Evolutionary conservation across 805 yeast genomes (phyloP).

Genomic region (Scheffersomyces ergatensis): DNA sequence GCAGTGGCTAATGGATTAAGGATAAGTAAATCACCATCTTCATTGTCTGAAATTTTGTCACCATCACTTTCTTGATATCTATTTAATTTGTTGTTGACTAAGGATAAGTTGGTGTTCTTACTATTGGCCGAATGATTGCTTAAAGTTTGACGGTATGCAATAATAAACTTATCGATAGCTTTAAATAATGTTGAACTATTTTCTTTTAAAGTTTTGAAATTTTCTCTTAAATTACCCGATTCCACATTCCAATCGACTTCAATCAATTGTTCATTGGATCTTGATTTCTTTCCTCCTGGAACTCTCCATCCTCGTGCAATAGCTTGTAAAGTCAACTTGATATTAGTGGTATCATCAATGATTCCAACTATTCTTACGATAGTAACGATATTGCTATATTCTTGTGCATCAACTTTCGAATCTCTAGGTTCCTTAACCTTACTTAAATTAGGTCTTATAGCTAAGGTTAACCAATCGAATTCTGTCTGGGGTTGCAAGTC

Average conservation of each 20-base stretch:
- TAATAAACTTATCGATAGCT: conserved; percentile 37
- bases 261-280: conserved; percentile 24
- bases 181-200: conserved; percentile 23
- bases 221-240: conserved; percentile 13
- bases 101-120: conserved; percentile 5
- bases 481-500: conserved; percentile 1
- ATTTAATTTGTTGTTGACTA: conserved; percentile 13
- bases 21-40: conserved; percentile 33
- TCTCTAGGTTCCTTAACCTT: conserved; percentile 23
- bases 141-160: conserved; percentile 34
- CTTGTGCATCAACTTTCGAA: conserved; percentile 3
- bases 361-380: conserved; percentile 48
- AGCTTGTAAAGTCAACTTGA: conserved; percentile 50
- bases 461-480: conserved; percentile 37
- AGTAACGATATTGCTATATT: conserved; percentile 28
- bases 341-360: conserved; percentile 39
- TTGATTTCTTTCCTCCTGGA: conserved; percentile 4
- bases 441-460: conserved; percentile 30
- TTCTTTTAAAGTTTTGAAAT: conserved; percentile 16
- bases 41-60: conserved; percentile 9
- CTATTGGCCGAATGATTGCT: conserved; percentile 7
- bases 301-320: conserved; percentile 38
- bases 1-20: conserved; percentile 62
- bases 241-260: conserved; percentile 22
- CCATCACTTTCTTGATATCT: conserved; percentile 8